Evolutionary conservation across 768 basidiomycete genomes (phyloP).

Genomic region (Lentinula edodes): DNA sequence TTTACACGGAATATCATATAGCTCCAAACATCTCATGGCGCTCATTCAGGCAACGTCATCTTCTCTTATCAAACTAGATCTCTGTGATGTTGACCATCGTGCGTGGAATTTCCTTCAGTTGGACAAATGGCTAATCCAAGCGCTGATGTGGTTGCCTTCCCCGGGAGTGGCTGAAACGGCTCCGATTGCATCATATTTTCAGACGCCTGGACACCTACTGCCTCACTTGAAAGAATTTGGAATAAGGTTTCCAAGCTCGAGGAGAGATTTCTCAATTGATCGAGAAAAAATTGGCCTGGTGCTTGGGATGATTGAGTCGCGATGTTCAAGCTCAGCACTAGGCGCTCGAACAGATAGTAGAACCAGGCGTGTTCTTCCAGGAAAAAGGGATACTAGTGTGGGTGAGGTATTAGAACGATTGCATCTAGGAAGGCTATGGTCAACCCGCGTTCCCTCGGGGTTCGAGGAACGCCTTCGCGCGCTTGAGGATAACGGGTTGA

Average conservation of each 20-base stretch:
- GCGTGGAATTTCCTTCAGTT: slow-evolving; percentile 1
- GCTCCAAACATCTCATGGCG: not conserved
- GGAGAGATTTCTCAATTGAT: not conserved
- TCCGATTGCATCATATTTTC: too few relatives aligned
- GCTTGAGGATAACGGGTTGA: not conserved
- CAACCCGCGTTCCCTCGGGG: not conserved
- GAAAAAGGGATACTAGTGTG: not conserved
- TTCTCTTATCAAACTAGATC: not conserved
- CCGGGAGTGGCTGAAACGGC: not conserved
- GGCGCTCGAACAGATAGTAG: not conserved
- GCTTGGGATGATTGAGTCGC: not conserved
- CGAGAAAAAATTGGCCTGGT: not conserved
- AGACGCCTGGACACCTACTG: not conserved
- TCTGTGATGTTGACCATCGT: not conserved
- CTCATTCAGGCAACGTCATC: not conserved
- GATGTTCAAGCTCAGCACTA: not conserved
- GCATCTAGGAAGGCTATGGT: not conserved
- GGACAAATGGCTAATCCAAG: not conserved
- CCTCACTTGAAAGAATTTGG: not conserved
- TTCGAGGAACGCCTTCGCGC: not conserved
- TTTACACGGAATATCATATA: not conserved
- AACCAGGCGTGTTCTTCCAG: not conserved
- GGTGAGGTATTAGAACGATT: not conserved
- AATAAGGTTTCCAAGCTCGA: not conserved
- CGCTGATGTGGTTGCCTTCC: not conserved